Conservation (phyloP, 169 alveolate species). For the Perkinsus marinus region DNA sequence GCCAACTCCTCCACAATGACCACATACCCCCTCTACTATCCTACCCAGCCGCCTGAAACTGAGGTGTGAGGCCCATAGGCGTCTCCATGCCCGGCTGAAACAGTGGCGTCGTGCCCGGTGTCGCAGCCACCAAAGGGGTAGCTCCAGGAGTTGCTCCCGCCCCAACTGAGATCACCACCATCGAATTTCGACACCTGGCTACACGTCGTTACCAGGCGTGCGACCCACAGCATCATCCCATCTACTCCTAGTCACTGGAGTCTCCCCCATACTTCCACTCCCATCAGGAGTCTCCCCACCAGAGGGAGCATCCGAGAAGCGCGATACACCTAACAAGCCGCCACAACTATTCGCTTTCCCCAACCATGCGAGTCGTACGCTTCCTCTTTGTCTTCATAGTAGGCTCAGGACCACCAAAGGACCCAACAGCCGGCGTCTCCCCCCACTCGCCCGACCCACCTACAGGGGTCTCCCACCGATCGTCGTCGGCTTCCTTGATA, state of each 20-base stretch:
- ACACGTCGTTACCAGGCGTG: not conserved
- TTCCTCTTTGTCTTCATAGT: not conserved
- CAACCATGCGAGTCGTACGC: too few relatives aligned
- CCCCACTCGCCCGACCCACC: slow-evolving; percentile 39
- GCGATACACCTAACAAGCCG: slow-evolving; percentile 5
- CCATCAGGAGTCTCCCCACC: slow-evolving; percentile 18
- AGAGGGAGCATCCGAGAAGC: slow-evolving; percentile 38
- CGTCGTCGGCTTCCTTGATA: not conserved
- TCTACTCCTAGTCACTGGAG: not conserved
- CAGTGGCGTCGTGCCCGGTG: not conserved
- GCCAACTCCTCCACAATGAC: not conserved
- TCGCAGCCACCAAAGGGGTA: slow-evolving; percentile 37
- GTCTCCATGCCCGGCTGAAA: slow-evolving; percentile 6
- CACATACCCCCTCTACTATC: not conserved
- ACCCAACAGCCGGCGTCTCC: slow-evolving; percentile 17
- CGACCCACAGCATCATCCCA: not conserved
- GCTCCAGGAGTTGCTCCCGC: slow-evolving; percentile 46
- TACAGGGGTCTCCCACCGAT: slow-evolving; percentile 5
- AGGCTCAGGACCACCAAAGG: not conserved
- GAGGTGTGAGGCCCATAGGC: slow-evolving; percentile 30
- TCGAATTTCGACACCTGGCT: too few relatives aligned
- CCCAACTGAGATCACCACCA: slow-evolving; percentile 4
- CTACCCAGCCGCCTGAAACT: slow-evolving; percentile 8
- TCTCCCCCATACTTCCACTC: slow-evolving; percentile 8
- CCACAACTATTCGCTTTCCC: too few relatives aligned